Base-by-base conservation (phyloP, 2,329 filamentous ascomycete species). In the Neonectria magnoliae region DNA sequence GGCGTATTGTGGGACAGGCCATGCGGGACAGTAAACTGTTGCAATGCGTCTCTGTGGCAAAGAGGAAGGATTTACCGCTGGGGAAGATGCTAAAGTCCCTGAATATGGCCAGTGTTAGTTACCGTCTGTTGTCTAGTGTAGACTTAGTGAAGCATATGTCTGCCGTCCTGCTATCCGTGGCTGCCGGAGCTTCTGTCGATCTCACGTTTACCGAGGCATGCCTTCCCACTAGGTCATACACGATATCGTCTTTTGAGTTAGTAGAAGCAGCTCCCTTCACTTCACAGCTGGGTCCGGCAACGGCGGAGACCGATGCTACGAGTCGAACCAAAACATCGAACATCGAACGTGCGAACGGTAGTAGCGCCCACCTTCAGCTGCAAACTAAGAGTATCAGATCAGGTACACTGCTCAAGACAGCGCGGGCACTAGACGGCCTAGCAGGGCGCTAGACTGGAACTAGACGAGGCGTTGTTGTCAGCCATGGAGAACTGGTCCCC, bases 311-410 rank as follows among this genome's bases (percentile, higher is more conserved):
- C 60, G 55, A 59, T 63, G 31, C 2, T 33, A 33, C 31, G 42
- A 42, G 60, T 62, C 60, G 60, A 62, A 62, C 54, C 54, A 33
- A 57, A 62, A 57, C 25, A 9, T 33, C 11, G 22, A 53, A 55
- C 50, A 63, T 63, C 60, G 60, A 63, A 63, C 50, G 60, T 57
- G 60, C 27, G 8, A 38, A 25, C 33, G 51, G 51, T 29, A 41
- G 18, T 45, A 31, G 36, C 36, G n/a, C 22, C 33, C 18, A 27
- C 22, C 25, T 25, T 38, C 13, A 38, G 36, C 36, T 38, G 9
- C 16, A 38, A n/a, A 6, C 36, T n/a, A 38, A 38, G 36, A 14
- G 14, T 38, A 38, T 38, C 36, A 38, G 36, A 38, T 16, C 16
- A 38, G 36, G 36, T 14, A 38, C 36, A 25, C 36, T 33, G 31